Percentiles rank a stretch among this genome's conserved stretches.
Evolutionary conservation across 2,329 filamentous ascomycete genomes (phyloP).

Genomic region (Biscogniauxia sp.): DNA sequence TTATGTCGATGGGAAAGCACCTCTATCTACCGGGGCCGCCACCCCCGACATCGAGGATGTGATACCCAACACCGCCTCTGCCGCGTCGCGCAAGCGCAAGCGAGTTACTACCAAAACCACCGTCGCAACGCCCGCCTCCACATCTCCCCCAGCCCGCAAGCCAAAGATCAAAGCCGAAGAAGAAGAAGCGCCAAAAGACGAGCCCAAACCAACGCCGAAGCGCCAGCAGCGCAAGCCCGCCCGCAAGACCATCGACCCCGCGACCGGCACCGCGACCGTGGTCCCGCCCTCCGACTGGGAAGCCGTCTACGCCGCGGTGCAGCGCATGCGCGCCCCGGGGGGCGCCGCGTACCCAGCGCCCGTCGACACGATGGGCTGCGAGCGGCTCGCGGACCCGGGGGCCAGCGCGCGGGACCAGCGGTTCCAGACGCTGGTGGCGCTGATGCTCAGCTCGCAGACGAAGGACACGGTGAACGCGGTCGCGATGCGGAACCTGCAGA

Average conservation of each 20-base stretch:
- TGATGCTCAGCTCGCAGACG: conserved; percentile 92
- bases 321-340: conserved; percentile 66
- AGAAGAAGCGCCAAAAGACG: conserved; percentile 3
- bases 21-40: conserved; percentile 1
- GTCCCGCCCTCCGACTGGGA: conserved; percentile 53
- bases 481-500: conserved; percentile 76
- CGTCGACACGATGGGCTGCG: conserved; percentile 97
- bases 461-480: conserved; percentile 88
- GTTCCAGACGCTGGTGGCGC: conserved; percentile 80
- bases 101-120: conserved; percentile 11
- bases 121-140: neutral
- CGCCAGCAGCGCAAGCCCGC: conserved; percentile 29
- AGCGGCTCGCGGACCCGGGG: conserved; percentile 60
- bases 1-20: conserved; percentile 17
- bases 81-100: conserved; percentile 27
- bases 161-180: conserved; percentile 18
- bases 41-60: conserved; percentile 32
- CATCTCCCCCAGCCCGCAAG: conserved; percentile 1
- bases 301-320: conserved; percentile 72
- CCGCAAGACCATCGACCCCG: conserved; percentile 23
- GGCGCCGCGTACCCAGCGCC: conserved; percentile 68
- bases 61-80: conserved; percentile 16
- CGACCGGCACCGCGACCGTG: conserved; percentile 18
- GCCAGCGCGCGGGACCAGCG: conserved; percentile 58
- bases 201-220: conserved; percentile 7